Evolutionary conservation across 2,329 filamentous ascomycete genomes (phyloP).

Genomic region (Magnaporthiopsis poae): DNA sequence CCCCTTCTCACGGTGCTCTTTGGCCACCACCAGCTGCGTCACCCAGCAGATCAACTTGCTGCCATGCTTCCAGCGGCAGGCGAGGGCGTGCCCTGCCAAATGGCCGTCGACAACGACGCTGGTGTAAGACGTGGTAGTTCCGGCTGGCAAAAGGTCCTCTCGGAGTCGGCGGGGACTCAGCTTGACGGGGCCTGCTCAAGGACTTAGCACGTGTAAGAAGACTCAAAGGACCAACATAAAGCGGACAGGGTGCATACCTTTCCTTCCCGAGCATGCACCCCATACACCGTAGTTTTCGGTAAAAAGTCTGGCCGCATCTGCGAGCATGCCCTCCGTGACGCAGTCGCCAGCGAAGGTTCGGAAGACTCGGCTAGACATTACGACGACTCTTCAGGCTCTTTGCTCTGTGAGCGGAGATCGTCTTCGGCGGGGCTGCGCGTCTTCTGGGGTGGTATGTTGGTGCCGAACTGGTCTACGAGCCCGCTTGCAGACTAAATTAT

Average conservation of each 20-base stretch:
- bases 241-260: neutral
- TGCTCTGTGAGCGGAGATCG: no score
- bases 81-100: constrained; percentile 26
- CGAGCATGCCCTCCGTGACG: constrained; percentile 26
- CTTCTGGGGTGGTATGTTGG: no score
- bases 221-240: neutral
- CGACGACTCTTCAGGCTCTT: no score
- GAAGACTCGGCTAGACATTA: neutral
- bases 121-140: constrained; percentile 19
- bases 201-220: neutral
- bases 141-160: constrained; percentile 23
- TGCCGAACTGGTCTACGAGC: no score
- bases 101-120: constrained; percentile 13
- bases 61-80: constrained; percentile 24
- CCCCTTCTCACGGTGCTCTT: constrained; percentile 25
- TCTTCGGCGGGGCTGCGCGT: no score
- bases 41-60: constrained; percentile 27
- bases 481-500: no score
- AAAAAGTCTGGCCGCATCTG: constrained; percentile 27
- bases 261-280: neutral
- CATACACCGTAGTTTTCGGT: constrained; percentile 15
- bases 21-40: constrained; percentile 30
- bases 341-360: neutral
- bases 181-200: neutral
- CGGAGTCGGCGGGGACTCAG: constrained; percentile 18